A percentile compares a stretch with the other conserved stretches of the same genome.
These are phyloP conservation scores for Uncinocarpus reesii DNA, from an alignment of 2,329 filamentous ascomycete species.

Conservation along the genomic window DNA sequence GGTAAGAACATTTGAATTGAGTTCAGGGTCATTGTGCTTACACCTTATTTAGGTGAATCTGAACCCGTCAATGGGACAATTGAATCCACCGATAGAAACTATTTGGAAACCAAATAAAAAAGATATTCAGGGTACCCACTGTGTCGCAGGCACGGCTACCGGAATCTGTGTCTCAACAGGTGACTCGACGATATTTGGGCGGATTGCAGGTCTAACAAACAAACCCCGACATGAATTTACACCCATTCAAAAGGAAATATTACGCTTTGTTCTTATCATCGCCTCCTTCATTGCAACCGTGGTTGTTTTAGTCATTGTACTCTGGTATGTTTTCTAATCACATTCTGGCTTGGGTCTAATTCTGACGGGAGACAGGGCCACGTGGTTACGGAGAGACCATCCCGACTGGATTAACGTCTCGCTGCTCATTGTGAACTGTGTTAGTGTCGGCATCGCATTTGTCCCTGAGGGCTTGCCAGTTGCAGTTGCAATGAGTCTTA, in stretches of 20 bases:
- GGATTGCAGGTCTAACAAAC: conserved; percentile 62
- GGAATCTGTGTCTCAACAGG: conserved; percentile 63
- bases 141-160: conserved; percentile 55
- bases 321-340: conserved; percentile 44
- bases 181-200: conserved; percentile 63
- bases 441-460: conserved; percentile 62
- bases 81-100: conserved; percentile 60
- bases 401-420: conserved; percentile 63
- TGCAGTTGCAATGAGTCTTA: conserved; percentile 58
- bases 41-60: conserved; percentile 48
- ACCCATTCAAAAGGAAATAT: conserved; percentile 60
- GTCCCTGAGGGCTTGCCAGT: conserved; percentile 66
- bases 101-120: conserved; percentile 65
- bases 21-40: background rate
- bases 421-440: conserved; percentile 61
- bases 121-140: conserved; percentile 72
- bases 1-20: conserved; percentile 34
- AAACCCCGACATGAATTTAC: conserved; percentile 58
- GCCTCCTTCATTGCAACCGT: conserved; percentile 56
- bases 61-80: conserved; percentile 53
- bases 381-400: conserved; percentile 57
- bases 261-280: conserved; percentile 62
- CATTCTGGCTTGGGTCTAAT: background rate
- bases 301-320: conserved; percentile 44
- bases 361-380: conserved; percentile 42